Evolutionary conservation across 441 rosid species (phyloP), one percentile per base, ranked within the genome.

Genomic region (Adansonia madagascariensis): DNA sequence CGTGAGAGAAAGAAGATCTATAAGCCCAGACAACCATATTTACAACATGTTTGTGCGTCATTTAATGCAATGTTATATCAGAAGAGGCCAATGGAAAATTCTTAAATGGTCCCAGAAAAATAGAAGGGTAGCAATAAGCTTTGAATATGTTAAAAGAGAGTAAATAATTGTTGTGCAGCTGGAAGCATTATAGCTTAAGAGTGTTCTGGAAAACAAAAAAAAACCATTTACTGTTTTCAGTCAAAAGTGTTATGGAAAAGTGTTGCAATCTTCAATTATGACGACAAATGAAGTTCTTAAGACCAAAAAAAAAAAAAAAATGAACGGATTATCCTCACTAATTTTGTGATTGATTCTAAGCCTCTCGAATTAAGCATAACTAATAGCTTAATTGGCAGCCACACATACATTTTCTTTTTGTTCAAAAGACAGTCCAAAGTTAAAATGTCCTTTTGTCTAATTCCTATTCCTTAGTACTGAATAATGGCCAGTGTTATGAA

Each of bases 141-240:
- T n/a, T 12, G 17, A 11, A 27, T 6, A 35, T 27, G 46, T 43
- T 43, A 6, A 65, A 65, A 27, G 52, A 17, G 24, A 65, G 50
- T 62, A 65, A n/a, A 65, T 65, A 66, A 66, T 66, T 41, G 71
- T 66, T 43, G 24, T 66, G 71, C 52, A 24, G 52, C 71, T 66
- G 71, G 49, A 66, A 66, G 46, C 67, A 62, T 20, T 31, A 27
- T 27, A 27, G 31, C 31, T 27, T 27, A 27, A 27, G 31, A 27
- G 31, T 27, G 31, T 1, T 27, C 31, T 27, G 31, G 31, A 27
- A 27, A 27, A 27, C 31, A 27, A 27, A 27, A 27, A 27, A 27
- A 27, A 27, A 27, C 31, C 31, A 27, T 27, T 27, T 27, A 27
- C 31, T 27, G 31, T 62, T 62, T 62, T 18, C 44, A 62, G 67